phyloP scores from a whole-genome alignment of 2,329 filamentous ascomycete genomes.

The Capronia epimyces region DNA sequence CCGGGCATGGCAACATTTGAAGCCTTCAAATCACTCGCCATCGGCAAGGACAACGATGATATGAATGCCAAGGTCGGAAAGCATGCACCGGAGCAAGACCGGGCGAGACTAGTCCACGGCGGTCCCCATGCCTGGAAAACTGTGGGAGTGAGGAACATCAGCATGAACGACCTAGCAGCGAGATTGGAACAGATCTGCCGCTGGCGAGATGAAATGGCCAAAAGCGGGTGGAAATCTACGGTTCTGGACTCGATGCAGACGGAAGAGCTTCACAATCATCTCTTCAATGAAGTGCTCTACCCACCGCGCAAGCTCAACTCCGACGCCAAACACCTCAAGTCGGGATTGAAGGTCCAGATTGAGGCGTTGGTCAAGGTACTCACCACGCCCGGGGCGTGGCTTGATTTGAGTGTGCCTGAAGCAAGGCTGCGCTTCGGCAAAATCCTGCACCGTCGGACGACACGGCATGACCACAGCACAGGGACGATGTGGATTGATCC shows the following conservation, averaged over 20 bases:
- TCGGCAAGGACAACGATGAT: slow-evolving; percentile 28
- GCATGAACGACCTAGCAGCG: slow-evolving; percentile 33
- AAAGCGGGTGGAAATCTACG: slow-evolving; percentile 32
- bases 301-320: slow-evolving; percentile 32
- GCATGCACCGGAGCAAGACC: slow-evolving; percentile 35
- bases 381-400: slow-evolving; percentile 42
- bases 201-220: slow-evolving; percentile 35
- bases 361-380: slow-evolving; percentile 41
- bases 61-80: slow-evolving; percentile 37
- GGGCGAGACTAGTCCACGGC: slow-evolving; percentile 35
- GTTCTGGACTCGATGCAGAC: slow-evolving; percentile 36
- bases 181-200: slow-evolving; percentile 35
- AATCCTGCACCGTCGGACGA: slow-evolving; percentile 37
- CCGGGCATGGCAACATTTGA: slow-evolving; percentile 30
- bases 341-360: slow-evolving; percentile 44
- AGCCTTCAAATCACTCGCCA: slow-evolving; percentile 35
- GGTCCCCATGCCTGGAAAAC: slow-evolving; percentile 39
- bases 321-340: slow-evolving; percentile 16
- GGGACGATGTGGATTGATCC: slow-evolving; percentile 16
- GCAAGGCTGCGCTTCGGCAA: slow-evolving; percentile 45
- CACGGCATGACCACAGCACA: slow-evolving; percentile 19
- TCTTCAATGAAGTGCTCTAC: slow-evolving; percentile 39
- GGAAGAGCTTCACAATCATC: slow-evolving; percentile 32
- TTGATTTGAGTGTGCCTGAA: slow-evolving; percentile 44
- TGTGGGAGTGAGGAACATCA: slow-evolving; percentile 39